These are phyloP conservation scores for Pouteria glomerata DNA, from an alignment of 148 eudicot genomes.

Conservation along the genomic window DNA sequence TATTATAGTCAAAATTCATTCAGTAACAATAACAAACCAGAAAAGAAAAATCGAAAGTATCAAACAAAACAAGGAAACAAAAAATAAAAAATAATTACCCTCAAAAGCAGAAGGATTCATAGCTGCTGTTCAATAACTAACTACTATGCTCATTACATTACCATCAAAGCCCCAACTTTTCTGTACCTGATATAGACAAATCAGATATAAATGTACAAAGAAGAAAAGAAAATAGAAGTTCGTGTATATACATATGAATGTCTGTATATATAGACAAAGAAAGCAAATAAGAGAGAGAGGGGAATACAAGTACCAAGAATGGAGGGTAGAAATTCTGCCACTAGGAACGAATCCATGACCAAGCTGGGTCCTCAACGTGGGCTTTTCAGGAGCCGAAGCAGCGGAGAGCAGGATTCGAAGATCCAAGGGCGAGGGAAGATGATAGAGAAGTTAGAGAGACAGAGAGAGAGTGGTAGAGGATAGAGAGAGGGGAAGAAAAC, in stretches of 20 bases:
- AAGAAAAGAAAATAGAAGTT: neutral
- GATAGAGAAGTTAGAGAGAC: neutral
- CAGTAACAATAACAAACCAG: neutral
- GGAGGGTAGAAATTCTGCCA: constrained; percentile 20
- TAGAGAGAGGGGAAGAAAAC: neutral
- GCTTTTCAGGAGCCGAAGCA: constrained; percentile 10
- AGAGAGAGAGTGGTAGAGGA: neutral
- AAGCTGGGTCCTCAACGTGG: constrained; percentile 9
- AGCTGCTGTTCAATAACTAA: constrained; percentile 11
- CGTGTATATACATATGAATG: neutral
- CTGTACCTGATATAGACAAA: constrained; percentile 16
- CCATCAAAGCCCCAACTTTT: constrained; percentile 26
- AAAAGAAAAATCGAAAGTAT: neutral
- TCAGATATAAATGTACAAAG: neutral
- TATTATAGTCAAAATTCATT: neutral
- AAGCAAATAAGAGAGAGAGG: constrained; percentile 2
- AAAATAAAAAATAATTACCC: constrained; percentile 33
- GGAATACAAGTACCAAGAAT: constrained; percentile 21
- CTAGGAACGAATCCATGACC: constrained; percentile 24
- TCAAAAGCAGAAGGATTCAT: constrained; percentile 56
- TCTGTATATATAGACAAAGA: neutral
- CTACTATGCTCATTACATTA: constrained; percentile 16
- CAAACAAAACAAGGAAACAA: neutral
- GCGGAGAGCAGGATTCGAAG: constrained; percentile 11
- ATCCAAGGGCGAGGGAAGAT: neutral